Evolutionary conservation across 768 basidiomycete species (phyloP).

Genomic region (Clitopilus passeckerianus): DNA sequence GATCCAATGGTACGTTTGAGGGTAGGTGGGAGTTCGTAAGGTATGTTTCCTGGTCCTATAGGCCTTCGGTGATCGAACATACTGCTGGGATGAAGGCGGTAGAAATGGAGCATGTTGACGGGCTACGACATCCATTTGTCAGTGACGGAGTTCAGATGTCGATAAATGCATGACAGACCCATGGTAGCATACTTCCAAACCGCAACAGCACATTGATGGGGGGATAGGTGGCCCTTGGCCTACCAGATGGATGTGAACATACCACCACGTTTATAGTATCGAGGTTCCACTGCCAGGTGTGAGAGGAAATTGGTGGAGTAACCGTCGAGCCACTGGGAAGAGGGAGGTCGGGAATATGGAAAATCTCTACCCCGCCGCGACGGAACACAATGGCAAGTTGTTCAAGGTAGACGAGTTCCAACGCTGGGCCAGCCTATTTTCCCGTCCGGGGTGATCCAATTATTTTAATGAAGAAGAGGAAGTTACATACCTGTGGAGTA

Average conservation of each 20-base stretch:
- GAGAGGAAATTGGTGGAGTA: slow-evolving; percentile 38
- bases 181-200: slow-evolving; percentile 55
- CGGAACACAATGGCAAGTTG: slow-evolving; percentile 43
- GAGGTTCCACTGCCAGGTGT: slow-evolving; percentile 53
- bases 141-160: not conserved
- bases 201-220: slow-evolving; percentile 52
- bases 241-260: slow-evolving; percentile 28
- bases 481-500: slow-evolving; percentile 21
- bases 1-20: slow-evolving; percentile 39
- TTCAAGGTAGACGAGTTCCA: slow-evolving; percentile 37
- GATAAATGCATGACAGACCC: slow-evolving; percentile 25
- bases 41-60: slow-evolving; percentile 31
- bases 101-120: slow-evolving; percentile 65
- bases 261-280: slow-evolving; percentile 35
- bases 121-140: slow-evolving; percentile 28
- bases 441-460: not conserved
- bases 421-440: slow-evolving; percentile 28
- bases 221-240: slow-evolving; percentile 10
- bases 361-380: slow-evolving; percentile 35
- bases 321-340: slow-evolving; percentile 16
- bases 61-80: slow-evolving; percentile 20
- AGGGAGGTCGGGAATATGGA: slow-evolving; percentile 20
- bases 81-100: slow-evolving; percentile 41
- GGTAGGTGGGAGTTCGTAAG: slow-evolving; percentile 36
- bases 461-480: too few relatives aligned